Conservation (phyloP, 768 basidiomycete species). For the Suillus brevipes region DNA sequence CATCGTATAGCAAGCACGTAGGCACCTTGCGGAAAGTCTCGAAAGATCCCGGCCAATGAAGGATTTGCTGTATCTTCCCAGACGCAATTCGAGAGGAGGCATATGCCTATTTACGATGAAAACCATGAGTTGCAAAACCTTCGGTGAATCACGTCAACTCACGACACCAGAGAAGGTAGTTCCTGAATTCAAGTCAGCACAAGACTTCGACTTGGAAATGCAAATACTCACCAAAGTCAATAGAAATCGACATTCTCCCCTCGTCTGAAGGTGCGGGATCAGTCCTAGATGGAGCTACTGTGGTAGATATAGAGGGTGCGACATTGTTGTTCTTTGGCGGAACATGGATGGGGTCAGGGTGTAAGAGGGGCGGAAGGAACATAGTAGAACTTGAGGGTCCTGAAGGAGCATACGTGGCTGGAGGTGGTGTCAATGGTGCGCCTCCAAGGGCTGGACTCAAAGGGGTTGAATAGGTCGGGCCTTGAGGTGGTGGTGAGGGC, state of each 20-base stretch:
- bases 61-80: conserved; percentile 80
- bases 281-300: conserved; percentile 16
- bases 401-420: conserved; percentile 1
- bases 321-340: conserved; percentile 21
- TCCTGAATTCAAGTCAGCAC: conserved; percentile 42
- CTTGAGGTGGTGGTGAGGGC: conserved; percentile 34
- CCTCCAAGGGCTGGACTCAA: conserved; percentile 2
- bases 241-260: conserved; percentile 79
- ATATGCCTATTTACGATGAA: conserved; percentile 57
- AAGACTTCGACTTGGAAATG: neutral
- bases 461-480: neutral
- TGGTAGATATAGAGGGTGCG: conserved; percentile 22
- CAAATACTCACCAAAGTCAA: conserved; percentile 72
- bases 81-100: conserved; percentile 81
- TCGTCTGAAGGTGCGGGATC: conserved; percentile 46
- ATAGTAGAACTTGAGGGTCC: neutral
- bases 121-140: conserved; percentile 9
- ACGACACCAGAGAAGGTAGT: conserved; percentile 89
- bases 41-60: conserved; percentile 82
- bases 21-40: conserved; percentile 88
- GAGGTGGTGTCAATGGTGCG: conserved; percentile 2
- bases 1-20: conserved; percentile 82
- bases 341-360: conserved; percentile 30
- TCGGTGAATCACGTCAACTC: conserved; percentile 34
- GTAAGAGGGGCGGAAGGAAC: conserved; percentile 21